phyloP scores from a whole-genome alignment of 495 filamentous ascomycete species.

The Hypomontagnella monticulosa region DNA sequence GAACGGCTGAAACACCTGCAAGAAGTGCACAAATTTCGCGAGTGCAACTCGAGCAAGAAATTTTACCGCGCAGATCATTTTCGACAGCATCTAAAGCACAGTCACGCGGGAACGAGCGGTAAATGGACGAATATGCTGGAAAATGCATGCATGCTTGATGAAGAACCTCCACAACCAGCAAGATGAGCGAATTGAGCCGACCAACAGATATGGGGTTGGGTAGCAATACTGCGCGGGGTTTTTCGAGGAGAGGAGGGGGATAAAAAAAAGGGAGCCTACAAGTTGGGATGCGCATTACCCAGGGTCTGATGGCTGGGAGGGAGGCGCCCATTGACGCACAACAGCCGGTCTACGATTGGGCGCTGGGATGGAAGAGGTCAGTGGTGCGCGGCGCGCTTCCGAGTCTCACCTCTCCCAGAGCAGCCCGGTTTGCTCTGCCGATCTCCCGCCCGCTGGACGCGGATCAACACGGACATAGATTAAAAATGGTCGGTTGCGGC shows the following conservation, averaged over 20 bases:
- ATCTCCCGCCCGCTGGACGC: constrained; percentile 37
- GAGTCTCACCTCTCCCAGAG: constrained; percentile 31
- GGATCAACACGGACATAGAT: constrained; percentile 17
- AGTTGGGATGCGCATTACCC: constrained; percentile 29
- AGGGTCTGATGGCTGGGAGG: constrained; percentile 30
- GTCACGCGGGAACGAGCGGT: constrained; percentile 93
- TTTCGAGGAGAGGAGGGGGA: constrained; percentile 13
- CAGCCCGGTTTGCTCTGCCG: constrained; percentile 33
- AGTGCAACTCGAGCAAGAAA: constrained; percentile 98
- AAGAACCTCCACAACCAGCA: constrained; percentile 58
- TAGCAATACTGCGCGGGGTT: constrained; percentile 44
- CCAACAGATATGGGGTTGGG: constrained; percentile 30
- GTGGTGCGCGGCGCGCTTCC: constrained; percentile 26
- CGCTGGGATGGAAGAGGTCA: constrained; percentile 25
- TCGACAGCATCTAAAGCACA: constrained; percentile 97
- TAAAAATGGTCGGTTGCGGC: constrained; percentile 16
- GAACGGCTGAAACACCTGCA: constrained; percentile 84
- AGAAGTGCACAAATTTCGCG: constrained; percentile 92
- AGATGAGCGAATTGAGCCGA: constrained; percentile 42
- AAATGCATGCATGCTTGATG: constrained; percentile 96
- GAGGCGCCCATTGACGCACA: constrained; percentile 31
- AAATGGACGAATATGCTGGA: constrained; percentile 99
- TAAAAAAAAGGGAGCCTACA: constrained; percentile 20
- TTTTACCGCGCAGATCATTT: constrained; percentile 98
- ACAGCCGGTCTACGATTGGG: constrained; percentile 31